Conservation (phyloP, 345 rosid species). For the Eucalyptus curtisii region DNA sequence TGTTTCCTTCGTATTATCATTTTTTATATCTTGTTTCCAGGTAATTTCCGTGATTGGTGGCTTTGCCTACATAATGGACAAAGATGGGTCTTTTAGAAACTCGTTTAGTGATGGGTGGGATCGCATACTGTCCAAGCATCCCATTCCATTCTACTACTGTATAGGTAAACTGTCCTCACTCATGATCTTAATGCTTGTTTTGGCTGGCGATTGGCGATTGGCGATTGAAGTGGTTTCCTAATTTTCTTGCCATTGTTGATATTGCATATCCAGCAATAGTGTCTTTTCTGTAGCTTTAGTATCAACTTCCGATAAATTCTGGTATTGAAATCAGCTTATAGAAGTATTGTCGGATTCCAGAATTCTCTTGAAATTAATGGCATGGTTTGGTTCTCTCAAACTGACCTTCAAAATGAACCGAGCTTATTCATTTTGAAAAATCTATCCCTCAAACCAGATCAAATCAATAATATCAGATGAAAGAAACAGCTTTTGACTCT, state of each 20-base stretch:
- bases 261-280: background rate
- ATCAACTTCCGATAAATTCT: background rate
- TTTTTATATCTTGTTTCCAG: conserved; percentile 13
- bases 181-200: background rate
- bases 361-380: background rate
- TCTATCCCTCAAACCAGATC: background rate
- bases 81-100: conserved; percentile 85
- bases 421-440: background rate
- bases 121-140: conserved; percentile 80
- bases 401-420: background rate
- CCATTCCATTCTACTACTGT: conserved; percentile 90
- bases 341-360: background rate
- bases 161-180: conserved; percentile 35
- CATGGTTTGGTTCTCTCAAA: background rate
- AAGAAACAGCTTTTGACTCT: background rate
- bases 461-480: background rate
- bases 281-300: background rate
- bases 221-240: background rate
- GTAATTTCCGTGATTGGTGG: conserved; percentile 67
- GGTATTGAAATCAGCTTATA: background rate
- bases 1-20: background rate
- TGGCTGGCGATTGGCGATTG: background rate
- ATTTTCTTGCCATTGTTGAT: background rate
- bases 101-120: conserved; percentile 96
- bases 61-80: conserved; percentile 83